Evolutionary conservation across 2,329 filamentous ascomycete species (phyloP), one percentile per base, ranked within the genome.

Genomic region (Diplodia sapinea): DNA sequence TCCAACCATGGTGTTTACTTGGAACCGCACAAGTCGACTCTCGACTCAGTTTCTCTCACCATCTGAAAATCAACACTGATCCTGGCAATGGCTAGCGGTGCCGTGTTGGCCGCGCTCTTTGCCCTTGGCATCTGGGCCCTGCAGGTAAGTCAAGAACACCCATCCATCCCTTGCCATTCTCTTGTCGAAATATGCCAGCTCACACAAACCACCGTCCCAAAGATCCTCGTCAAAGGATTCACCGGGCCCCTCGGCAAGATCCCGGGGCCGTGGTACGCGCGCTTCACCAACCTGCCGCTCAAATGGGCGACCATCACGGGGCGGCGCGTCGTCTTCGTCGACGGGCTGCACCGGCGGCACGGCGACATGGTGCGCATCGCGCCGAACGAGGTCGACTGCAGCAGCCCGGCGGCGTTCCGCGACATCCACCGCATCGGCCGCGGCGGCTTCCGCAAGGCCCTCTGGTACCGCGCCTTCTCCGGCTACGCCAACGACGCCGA

Each of bases 261-360:
- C 1, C 75, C 75, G 0, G 76, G 76, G 1, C 76, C 75, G n/a
- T 76, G 74, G 73, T 75, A 76, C 51, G 73, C 75, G 17, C 71
- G 70, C 38, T 77, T 77, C 55, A 77, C 75, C 4, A 73, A 76
- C 56, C 71, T 75, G 15, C 71, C 72, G 20, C 71, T 82, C 29
- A 80, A 80, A 68, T 70, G 74, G 13, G 76, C 76, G 7, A 75
- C 79, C 13, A 68, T 81, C 11, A 72, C 72, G 12, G 79, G 79
- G 4, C 74, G 77, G 13, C 75, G 79, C 0, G 75, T 78, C 52
- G 76, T 78, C 63, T 79, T 78, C 70, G 77, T 81, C 33, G 74
- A 81, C 64, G 63, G 70, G 4, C 73, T 81, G 0, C 79, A 82
- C 68, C 68, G 75, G 49, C 52, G 71, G 57, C 75, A 77, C 70